These are phyloP conservation scores for Trypanosoma conorhini DNA, from an alignment of 208 protist species.

Conservation along the genomic window DNA sequence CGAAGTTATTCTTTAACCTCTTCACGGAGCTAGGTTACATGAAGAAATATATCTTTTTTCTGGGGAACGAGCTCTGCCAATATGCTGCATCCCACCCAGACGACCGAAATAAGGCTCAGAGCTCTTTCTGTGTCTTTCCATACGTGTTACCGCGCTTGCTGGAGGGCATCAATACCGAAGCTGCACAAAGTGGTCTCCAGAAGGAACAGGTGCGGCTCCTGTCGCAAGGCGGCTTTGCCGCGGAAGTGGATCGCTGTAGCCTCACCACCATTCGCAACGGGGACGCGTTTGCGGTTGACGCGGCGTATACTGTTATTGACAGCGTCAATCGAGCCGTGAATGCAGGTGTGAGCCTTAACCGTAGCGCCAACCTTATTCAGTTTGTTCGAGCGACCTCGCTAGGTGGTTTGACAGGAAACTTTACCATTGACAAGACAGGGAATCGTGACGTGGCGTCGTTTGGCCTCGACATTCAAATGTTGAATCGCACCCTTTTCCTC, in stretches of 20 bases:
- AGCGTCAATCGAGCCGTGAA: slow-evolving; percentile 47
- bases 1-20: slow-evolving; percentile 66
- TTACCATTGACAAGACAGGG: slow-evolving; percentile 64
- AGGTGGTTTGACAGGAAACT: slow-evolving; percentile 56
- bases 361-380: slow-evolving; percentile 38
- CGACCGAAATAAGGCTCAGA: slow-evolving; percentile 55
- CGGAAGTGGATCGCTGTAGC: slow-evolving; percentile 49
- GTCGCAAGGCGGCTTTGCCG: slow-evolving; percentile 59
- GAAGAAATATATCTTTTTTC: slow-evolving; percentile 79
- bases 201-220: slow-evolving; percentile 46
- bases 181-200: slow-evolving; percentile 31
- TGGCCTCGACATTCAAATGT: slow-evolving; percentile 69
- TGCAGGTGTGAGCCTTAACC: slow-evolving; percentile 49
- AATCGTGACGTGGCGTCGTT: slow-evolving; percentile 69
- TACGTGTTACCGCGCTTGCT: slow-evolving; percentile 39
- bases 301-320: slow-evolving; percentile 65
- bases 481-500: slow-evolving; percentile 37
- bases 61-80: slow-evolving; percentile 66
- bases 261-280: slow-evolving; percentile 37
- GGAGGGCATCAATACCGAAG: slow-evolving; percentile 40
- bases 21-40: slow-evolving; percentile 53
- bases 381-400: slow-evolving; percentile 62
- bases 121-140: slow-evolving; percentile 81
- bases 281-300: slow-evolving; percentile 75
- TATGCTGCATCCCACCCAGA: slow-evolving; percentile 37